Evolutionary conservation across 345 rosid species (phyloP), one percentile per base, ranked within the genome.

Genomic region (Acer negundo): DNA sequence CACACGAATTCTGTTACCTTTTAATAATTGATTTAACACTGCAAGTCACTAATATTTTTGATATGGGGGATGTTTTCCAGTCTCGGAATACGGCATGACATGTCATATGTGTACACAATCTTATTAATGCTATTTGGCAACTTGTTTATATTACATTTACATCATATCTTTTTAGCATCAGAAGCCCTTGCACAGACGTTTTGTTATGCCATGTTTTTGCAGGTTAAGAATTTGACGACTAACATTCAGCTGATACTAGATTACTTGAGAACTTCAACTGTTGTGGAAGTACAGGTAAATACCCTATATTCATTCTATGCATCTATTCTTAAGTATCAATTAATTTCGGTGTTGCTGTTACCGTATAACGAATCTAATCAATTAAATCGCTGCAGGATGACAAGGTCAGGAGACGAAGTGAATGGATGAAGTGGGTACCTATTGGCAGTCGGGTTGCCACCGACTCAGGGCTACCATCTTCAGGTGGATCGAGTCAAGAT

Each of bases 281-380:
- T 90, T 49, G 91, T 94, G 62, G 98, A 94, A 86, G 85, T 92
- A 70, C 85, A 92, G 90, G 98, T 92, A 86, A 66, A 24, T 28
- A 11, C 9, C 12, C n/a, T 63, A 19, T 47, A 19, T 74, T 62
- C 8, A 10, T 10, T 17, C 31, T n/a, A 19, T 58, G 7, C 17
- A 35, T 22, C 46, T 22, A 22, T 35, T 35, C 10, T 42, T 4
- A 35, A 4, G 38, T 6, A 42, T 2, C 49, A 42, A 42, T 46
- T 46, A 0, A 40, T 73, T 19, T 40, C 1, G 10, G 17, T 55
- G 23, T 11, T 13, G 47, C 26, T 77, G 15, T 31, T 42, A 7
- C n/a, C 22, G 9, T 28, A 5, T 10, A 24, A 69, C 56, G 61
- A 69, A 24, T 28, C 31, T 35, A 31, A 28, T 38, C 75, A 8